Base-by-base conservation (phyloP, 2,329 filamentous ascomycete genomes). In the Colletotrichum aenigma region DNA sequence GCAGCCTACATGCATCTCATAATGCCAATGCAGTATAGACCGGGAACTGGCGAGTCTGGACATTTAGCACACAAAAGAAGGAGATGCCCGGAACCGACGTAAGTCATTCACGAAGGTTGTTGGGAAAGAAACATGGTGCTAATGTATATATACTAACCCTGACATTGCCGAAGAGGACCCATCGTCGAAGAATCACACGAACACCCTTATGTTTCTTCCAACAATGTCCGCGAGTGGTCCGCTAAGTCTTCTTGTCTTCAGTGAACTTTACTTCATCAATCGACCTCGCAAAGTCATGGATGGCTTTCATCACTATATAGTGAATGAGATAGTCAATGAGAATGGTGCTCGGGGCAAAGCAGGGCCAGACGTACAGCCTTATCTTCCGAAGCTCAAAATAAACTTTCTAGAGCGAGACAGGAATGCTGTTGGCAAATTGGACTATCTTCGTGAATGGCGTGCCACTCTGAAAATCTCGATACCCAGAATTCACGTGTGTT, bases 211-310 rank as follows among this genome's bases (percentile, higher is more conserved):
- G 36, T 43, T n/a, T 43, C 36, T 43, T 43, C 36, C 36, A 43
- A 43, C 36, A 43, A 0, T 43, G 4, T 18, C 36, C 4, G 1
- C 16, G 16, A 9, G 8, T n/a, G 16, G 36, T n/a, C 0, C 16
- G 36, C 16, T 43, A 43, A 43, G 36, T 18, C 36, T 43, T 18
- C 8, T 43, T 0, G 0, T 43, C 16, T 0, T 43, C 36, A 43
- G 36, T 43, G 36, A 10, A 10, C 36, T 43, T 0, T 43, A 43
- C 36, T 43, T 43, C 36, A 38, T 18, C 36, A n/a, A 43, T n/a
- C 36, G 1, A 43, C 16, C 36, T 43, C 16, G 36, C 16, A 43
- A 43, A 43, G 4, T 9, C 36, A 43, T 43, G 36, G 16, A 43
- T 15, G 36, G 36, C 0, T 43, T 18, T 43, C 16, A 43, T 43